Evolutionary conservation across 768 basidiomycete species (phyloP).

Genomic region (Brasilioporus rufonigricans): DNA sequence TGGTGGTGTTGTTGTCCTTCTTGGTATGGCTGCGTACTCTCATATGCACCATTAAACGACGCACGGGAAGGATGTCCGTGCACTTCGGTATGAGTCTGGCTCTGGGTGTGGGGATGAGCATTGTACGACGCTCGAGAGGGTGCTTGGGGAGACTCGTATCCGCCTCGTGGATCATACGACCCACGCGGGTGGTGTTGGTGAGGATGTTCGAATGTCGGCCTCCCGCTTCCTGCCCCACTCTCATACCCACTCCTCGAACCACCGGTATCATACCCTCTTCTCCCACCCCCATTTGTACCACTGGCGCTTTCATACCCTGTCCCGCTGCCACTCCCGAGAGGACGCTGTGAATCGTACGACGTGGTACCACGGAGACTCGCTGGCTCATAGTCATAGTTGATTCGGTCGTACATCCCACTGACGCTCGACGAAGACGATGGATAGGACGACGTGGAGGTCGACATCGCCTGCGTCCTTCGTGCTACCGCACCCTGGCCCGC

Average conservation of each 20-base stretch:
- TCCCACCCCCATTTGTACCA: conserved; percentile 16
- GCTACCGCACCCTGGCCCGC: neutral
- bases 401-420: conserved; percentile 21
- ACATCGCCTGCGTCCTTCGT: conserved; percentile 18
- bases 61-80: conserved; percentile 19
- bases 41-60: conserved; percentile 23
- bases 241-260: conserved; percentile 22
- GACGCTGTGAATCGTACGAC: conserved; percentile 24
- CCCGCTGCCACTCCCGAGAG: conserved; percentile 3
- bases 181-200: conserved; percentile 30
- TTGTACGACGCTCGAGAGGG: conserved; percentile 19
- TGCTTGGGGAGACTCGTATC: conserved; percentile 26
- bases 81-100: conserved; percentile 17
- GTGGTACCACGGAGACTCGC: conserved; percentile 13
- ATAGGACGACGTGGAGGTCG: conserved; percentile 18
- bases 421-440: conserved; percentile 15
- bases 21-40: conserved; percentile 31
- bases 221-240: conserved; percentile 6
- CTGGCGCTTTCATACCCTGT: conserved; percentile 17
- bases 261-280: conserved; percentile 21
- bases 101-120: conserved; percentile 17
- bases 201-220: conserved; percentile 23
- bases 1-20: conserved; percentile 23
- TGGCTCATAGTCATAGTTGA: conserved; percentile 21
- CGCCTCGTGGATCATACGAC: conserved; percentile 25